These are phyloP conservation scores for Fraxinus angustifolia DNA, from an alignment of 305 asterid genomes.

Conservation along the genomic window DNA sequence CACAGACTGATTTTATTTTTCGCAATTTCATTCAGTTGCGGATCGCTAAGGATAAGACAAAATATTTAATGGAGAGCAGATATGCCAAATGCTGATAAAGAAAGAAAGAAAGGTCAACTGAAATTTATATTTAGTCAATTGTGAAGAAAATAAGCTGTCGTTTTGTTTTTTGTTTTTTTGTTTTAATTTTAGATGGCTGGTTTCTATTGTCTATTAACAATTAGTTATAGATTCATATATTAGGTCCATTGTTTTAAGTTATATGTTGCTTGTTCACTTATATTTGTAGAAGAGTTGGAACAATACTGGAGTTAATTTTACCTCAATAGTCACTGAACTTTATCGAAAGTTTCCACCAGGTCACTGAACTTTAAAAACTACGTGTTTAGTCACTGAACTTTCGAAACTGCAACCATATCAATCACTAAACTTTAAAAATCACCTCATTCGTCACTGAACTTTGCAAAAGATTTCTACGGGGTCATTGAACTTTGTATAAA, in stretches of 20 bases:
- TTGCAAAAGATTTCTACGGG: no score
- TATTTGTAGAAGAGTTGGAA: background rate
- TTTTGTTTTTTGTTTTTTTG: background rate
- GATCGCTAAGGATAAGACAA: slow-evolving; percentile 25
- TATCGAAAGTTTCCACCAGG: no score
- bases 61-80: slow-evolving; percentile 8
- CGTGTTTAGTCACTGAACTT: no score
- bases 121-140: background rate
- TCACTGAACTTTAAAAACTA: no score
- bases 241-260: background rate
- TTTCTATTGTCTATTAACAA: background rate
- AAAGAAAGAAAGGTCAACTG: background rate
- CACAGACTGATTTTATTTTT: slow-evolving; percentile 9
- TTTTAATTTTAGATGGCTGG: background rate
- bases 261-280: background rate
- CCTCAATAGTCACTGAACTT: no score
- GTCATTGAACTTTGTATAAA: no score
- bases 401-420: no score
- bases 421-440: no score
- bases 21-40: slow-evolving; percentile 7
- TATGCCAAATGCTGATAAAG: background rate
- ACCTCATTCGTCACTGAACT: no score
- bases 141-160: background rate
- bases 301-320: no score
- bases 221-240: background rate